phyloP scores from a whole-genome alignment of 805 yeast species.

The Zygotorulaspora danielsina region DNA sequence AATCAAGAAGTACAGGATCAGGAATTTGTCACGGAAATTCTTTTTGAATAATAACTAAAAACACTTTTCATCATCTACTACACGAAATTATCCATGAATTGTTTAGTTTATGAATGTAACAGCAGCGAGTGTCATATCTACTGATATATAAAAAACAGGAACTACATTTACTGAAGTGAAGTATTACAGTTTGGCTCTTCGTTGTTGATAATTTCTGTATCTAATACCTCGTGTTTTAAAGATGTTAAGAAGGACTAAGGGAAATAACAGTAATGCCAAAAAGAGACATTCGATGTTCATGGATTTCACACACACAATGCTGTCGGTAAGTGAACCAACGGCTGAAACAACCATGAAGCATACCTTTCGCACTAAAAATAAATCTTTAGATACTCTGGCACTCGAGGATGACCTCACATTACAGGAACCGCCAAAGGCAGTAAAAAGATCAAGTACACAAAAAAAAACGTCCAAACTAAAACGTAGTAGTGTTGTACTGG shows the following conservation, averaged over 20 bases:
- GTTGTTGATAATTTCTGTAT: no score
- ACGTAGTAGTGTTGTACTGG: conserved; percentile 28
- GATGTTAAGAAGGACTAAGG: conserved; percentile 19
- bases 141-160: no score
- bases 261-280: conserved; percentile 6
- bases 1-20: neutral
- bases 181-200: no score
- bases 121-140: no score
- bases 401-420: conserved; percentile 2
- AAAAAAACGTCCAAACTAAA: conserved; percentile 16
- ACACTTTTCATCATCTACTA: no score
- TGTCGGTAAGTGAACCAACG: neutral
- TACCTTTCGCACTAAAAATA: conserved; percentile 12
- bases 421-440: conserved; percentile 1
- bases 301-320: conserved; percentile 11
- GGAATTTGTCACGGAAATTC: neutral
- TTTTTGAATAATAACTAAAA: neutral
- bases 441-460: neutral
- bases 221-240: no score
- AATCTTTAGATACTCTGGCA: conserved; percentile 9
- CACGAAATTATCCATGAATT: conserved; percentile 1
- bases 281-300: conserved; percentile 29
- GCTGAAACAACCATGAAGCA: conserved; percentile 4
- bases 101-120: no score
- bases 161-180: no score